A percentile compares a stretch with the other conserved stretches of the same genome.
Conservation (phyloP, 2,329 filamentous ascomycete genomes). For the Fusarium torreyae region DNA sequence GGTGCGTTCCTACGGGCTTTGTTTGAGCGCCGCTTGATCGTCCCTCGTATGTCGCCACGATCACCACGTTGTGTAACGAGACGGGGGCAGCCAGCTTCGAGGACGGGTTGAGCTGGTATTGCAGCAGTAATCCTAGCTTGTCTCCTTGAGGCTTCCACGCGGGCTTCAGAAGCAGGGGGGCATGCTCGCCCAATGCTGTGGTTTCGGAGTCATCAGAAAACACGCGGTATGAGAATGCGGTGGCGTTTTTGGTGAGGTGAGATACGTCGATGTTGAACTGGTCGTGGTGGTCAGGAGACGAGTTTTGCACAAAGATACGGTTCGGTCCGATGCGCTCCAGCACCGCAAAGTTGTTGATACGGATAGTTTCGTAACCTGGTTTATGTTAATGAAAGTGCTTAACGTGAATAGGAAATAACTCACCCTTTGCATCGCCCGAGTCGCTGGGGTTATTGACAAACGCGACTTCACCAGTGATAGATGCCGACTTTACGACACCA, state of each 20-base stretch:
- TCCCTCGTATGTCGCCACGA: constrained; percentile 81
- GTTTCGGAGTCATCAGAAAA: constrained; percentile 75
- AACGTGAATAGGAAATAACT: constrained; percentile 47
- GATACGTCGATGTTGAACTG: constrained; percentile 84
- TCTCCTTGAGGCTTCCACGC: constrained; percentile 87
- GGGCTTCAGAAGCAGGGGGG: constrained; percentile 81
- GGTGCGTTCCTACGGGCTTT: constrained; percentile 84
- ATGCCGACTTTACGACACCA: constrained; percentile 78
- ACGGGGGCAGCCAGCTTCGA: constrained; percentile 63
- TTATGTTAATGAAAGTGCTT: constrained; percentile 6
- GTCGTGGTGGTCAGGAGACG: constrained; percentile 75
- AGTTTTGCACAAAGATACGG: constrained; percentile 86
- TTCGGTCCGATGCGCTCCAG: constrained; percentile 96
- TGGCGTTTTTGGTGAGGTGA: constrained; percentile 79
- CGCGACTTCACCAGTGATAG: constrained; percentile 89
- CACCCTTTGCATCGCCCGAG: constrained; percentile 63
- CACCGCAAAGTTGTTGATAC: constrained; percentile 88
- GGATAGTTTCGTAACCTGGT: constrained; percentile 76
- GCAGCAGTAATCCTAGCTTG: constrained; percentile 88
- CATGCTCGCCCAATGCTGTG: constrained; percentile 66
- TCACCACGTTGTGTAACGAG: constrained; percentile 78
- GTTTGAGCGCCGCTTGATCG: constrained; percentile 79
- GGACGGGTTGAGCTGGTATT: constrained; percentile 85
- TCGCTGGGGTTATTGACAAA: constrained; percentile 80
- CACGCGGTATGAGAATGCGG: constrained; percentile 94